These are phyloP conservation scores for Agrostemma githago DNA, from an alignment of 148 eudicot genomes.

Conservation along the genomic window DNA sequence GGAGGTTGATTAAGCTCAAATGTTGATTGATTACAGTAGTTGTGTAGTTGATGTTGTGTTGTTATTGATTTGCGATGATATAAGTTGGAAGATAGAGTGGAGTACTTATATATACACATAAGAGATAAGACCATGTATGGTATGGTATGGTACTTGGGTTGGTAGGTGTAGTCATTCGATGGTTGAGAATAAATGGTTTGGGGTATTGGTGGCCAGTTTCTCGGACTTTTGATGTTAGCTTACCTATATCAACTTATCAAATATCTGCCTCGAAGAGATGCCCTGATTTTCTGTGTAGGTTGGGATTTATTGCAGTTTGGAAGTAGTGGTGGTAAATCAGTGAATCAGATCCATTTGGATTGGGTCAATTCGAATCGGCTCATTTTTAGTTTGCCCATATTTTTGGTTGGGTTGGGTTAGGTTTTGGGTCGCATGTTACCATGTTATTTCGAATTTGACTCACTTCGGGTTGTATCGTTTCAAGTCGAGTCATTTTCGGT, in stretches of 20 bases:
- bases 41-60: background rate
- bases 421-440: too few relatives aligned
- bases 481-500: too few relatives aligned
- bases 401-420: too few relatives aligned
- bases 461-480: too few relatives aligned
- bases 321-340: too few relatives aligned
- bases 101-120: background rate
- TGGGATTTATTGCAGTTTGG: background rate
- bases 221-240: background rate
- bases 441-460: too few relatives aligned
- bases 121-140: background rate
- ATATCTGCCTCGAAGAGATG: background rate
- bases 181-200: slow-evolving; percentile 5
- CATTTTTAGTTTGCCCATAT: too few relatives aligned
- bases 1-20: background rate
- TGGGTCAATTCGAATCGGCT: too few relatives aligned
- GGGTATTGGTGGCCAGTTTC: background rate
- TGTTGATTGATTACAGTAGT: background rate
- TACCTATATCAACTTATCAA: background rate
- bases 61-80: background rate
- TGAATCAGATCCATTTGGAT: too few relatives aligned
- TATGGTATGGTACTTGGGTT: background rate
- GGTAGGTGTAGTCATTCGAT: slow-evolving; percentile 2
- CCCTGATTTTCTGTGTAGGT: background rate
- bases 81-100: background rate